Percentiles rank a stretch among this genome's conserved stretches.
Evolutionary conservation across 768 basidiomycete genomes (phyloP).

Genomic region (Sistotremastrum niveocremeum): DNA sequence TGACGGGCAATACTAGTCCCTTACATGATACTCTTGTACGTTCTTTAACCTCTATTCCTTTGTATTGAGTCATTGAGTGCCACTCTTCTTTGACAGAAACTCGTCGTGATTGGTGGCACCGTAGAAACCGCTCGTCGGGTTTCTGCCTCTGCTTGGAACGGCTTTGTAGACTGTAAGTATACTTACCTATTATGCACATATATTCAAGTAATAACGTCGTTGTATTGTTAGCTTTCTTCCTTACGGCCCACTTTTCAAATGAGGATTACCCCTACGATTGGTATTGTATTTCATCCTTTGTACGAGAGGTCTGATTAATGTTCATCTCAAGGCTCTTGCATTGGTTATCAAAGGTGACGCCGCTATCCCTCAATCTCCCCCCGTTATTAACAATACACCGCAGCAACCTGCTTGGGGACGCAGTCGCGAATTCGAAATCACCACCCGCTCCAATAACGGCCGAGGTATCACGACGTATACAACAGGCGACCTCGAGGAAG

Average conservation of each 20-base stretch:
- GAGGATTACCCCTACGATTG: conserved; percentile 84
- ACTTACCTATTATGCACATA: background rate
- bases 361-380: background rate
- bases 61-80: background rate
- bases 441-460: conserved; percentile 58
- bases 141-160: conserved; percentile 78
- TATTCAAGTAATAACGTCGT: conserved; percentile 5
- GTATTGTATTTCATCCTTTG: conserved; percentile 22
- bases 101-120: conserved; percentile 81
- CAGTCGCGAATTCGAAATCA: conserved; percentile 82
- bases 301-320: conserved; percentile 7
- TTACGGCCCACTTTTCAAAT: conserved; percentile 79
- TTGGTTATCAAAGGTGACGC: conserved; percentile 65
- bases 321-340: conserved; percentile 60
- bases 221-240: conserved; percentile 52
- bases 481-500: conserved; percentile 66
- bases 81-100: conserved; percentile 38
- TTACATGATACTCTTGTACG: conserved; percentile 69
- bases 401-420: conserved; percentile 88
- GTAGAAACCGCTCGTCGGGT: conserved; percentile 75
- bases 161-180: conserved; percentile 70
- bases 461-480: conserved; percentile 53
- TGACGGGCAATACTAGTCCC: conserved; percentile 51
- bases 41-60: conserved; percentile 1
- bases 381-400: conserved; percentile 4